These are phyloP conservation scores for Fusarium mexicanum DNA, from an alignment of 2,329 filamentous ascomycete genomes.

Conservation along the genomic window DNA sequence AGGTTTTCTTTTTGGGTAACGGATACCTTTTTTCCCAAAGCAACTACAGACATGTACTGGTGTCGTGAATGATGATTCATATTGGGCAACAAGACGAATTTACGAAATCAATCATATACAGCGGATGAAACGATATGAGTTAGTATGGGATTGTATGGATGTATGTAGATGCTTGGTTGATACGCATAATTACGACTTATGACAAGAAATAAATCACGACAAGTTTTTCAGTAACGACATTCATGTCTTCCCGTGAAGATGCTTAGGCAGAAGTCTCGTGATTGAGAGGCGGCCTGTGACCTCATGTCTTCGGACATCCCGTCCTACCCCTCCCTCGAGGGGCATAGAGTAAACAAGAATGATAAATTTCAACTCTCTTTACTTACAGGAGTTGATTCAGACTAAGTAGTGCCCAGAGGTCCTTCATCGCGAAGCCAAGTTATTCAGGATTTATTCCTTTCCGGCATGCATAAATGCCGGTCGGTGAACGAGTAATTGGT, in stretches of 20 bases:
- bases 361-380: background rate
- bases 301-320: conserved; percentile 21
- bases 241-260: background rate
- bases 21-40: conserved; percentile 10
- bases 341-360: background rate
- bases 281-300: conserved; percentile 18
- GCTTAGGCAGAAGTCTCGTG: background rate
- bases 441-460: background rate
- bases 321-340: background rate
- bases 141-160: conserved; percentile 17
- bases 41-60: conserved; percentile 31
- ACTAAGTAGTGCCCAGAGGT: background rate
- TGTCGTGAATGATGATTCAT: conserved; percentile 14
- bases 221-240: background rate
- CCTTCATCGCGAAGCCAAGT: background rate
- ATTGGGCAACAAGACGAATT: conserved; percentile 26
- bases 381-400: background rate
- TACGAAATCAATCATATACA: conserved; percentile 37
- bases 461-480: background rate
- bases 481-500: background rate
- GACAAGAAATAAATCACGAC: conserved; percentile 30
- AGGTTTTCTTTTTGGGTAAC: conserved; percentile 16
- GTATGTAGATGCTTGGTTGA: conserved; percentile 33
- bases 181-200: conserved; percentile 34
- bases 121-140: conserved; percentile 14